Conservation (phyloP, 164 flowering plant species). For the Vitis labrusca region DNA sequence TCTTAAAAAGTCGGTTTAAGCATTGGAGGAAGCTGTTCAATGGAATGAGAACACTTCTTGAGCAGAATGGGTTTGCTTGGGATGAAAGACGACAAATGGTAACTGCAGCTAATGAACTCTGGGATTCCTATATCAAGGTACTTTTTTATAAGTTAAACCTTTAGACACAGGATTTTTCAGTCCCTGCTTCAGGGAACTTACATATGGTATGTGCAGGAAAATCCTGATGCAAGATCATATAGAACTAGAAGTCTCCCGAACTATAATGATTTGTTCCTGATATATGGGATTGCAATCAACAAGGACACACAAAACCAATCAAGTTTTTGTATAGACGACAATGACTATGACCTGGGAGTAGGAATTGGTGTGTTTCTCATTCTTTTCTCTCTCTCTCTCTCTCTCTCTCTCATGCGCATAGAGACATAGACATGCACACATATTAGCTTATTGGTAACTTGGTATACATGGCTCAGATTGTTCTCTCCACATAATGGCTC, state of each 20-base stretch:
- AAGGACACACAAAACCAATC: not conserved
- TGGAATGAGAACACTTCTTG: slow-evolving; percentile 23
- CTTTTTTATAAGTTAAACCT: not conserved
- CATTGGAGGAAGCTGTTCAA: slow-evolving; percentile 24
- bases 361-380: slow-evolving; percentile 7
- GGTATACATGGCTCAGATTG: no score
- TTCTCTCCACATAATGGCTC: no score
- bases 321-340: slow-evolving; percentile 2
- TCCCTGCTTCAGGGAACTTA: not conserved
- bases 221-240: slow-evolving; percentile 23
- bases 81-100: slow-evolving; percentile 27
- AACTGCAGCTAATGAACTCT: slow-evolving; percentile 19
- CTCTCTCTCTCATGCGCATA: slow-evolving; percentile 1
- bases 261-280: slow-evolving; percentile 27
- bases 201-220: slow-evolving; percentile 18
- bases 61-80: slow-evolving; percentile 27
- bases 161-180: no score
- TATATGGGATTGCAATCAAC: slow-evolving; percentile 18
- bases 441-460: no score
- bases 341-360: slow-evolving; percentile 1
- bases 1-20: slow-evolving; percentile 23
- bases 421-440: no score
- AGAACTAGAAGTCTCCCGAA: slow-evolving; percentile 23
- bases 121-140: slow-evolving; percentile 36
- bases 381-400: slow-evolving; percentile 4